Evolutionary conservation across 23 red algal genomes (phyloP), one percentile per base, ranked within the genome.

Genomic region (Gracilaria domingensis): DNA sequence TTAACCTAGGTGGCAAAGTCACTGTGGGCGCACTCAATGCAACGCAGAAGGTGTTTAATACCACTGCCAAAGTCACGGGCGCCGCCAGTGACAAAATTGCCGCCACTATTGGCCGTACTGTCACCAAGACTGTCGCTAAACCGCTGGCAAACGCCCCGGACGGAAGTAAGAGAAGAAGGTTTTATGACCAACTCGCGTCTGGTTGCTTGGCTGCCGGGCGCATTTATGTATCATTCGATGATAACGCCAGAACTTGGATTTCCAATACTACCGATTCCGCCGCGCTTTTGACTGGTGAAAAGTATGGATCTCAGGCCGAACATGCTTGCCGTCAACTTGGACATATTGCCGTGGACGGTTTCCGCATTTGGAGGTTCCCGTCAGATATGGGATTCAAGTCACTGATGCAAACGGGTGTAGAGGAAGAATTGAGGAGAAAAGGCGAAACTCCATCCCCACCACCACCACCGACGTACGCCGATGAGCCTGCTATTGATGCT

Each of bases 281-380:
- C 7, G 56, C 77, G 34, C 54, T 67, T 25, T 18, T 82, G 16
- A 76, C 88, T 8, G 59, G 88, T 57, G 66, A 13, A 75, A 91
- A 81, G 61, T 91, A 91, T 72, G 88, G 88, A 25, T 23, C 55
- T 54, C 58, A 91, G 48, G 88, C 88, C 0, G 88, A 91, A 59
- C 28, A 51, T 39, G 88, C 77, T 23, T 54, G 74, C 12, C 55
- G 88, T 65, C 77, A 82, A 47, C 8, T 83, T 64, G 66, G 76
- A 14, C 37, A 75, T 8, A 91, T 91, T 73, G 57, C 77, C n/a
- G 64, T 82, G 32, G 88, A 91, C 66, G 77, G 57, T 20, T 70
- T 69, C 56, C 75, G 77, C 20, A 73, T 91, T 6, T 40, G 25
- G 14, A 51, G 60, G 29, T 91, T 91, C 66, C 88, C 88, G 42